Base-by-base conservation (phyloP, 345 rosid genomes). In the Eucalyptus camaldulensis region DNA sequence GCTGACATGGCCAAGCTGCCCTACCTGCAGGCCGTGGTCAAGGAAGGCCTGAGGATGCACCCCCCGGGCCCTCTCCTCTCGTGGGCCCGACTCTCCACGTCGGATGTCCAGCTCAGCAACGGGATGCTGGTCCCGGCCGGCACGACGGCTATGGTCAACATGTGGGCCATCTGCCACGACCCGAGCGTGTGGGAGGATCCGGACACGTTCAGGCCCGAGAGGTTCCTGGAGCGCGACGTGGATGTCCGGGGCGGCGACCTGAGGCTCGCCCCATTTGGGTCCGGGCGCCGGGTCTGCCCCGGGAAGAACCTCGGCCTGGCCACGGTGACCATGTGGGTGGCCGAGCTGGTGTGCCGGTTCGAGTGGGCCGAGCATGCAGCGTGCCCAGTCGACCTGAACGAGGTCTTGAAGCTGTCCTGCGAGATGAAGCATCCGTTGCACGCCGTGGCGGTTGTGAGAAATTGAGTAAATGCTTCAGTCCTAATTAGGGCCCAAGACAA, bases 81-180 rank as follows among this genome's bases (percentile, higher is more conserved):
- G 1, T 97, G 99, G 99, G 98, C 99, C 45, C 94, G 99, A 16
- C 90, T 97, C 31, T 95, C 98, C 91, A 97, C 95, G 13, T 94
- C 98, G 6, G 99, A 96, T 89, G 96, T 97, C 88, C 92, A 92
- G 86, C 97, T 96, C 87, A 92, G 94, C 90, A 97, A 97, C 91
- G 99, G 97, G 54, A 94, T 96, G 96, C 67, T 95, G 67, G 49
- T 97, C 37, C 99, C 99, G 6, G 92, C 94, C 87, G 91, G 93
- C 53, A 97, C 99, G 10, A 96, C 97, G 4, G 99, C 99, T 3
- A 96, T 97, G 99, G 95, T 96, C 88, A 97, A 97, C 95, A 97
- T 97, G 99, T 97, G 99, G 99, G 99, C 99, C 81, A 97, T 97
- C 62, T 92, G 97, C 4, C 99, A 95, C 88, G 99, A 96, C 90